Base-by-base conservation (phyloP, 2,329 filamentous ascomycete genomes). In the Rutstroemia sp. region DNA sequence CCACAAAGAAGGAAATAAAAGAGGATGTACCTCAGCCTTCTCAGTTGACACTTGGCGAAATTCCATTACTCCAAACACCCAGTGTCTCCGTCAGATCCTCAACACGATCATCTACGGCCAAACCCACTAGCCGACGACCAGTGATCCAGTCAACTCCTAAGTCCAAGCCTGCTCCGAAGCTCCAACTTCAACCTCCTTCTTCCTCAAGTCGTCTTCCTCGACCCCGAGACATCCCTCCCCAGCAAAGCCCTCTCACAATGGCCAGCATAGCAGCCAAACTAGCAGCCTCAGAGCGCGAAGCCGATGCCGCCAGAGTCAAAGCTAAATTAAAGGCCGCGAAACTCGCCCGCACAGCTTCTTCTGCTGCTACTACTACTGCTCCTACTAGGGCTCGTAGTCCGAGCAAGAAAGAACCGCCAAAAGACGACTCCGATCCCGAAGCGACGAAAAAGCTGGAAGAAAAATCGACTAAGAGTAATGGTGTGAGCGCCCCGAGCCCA, bases 211-310 rank as follows among this genome's bases (percentile, higher is more conserved):
- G 64, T 10, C 58, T 70, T 1, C 68, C 68, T 12, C 62, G 65
- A 19, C 67, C 67, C 4, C 54, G 63, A 50, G 60, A 69, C 6
- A 60, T 61, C 8, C 58, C 62, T 10, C 63, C 68, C 9, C 76
- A 78, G 49, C 80, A 83, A 60, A 81, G 77, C 27, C 81, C 81
- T 0, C 68, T 84, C 3, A 83, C 78, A 19, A 83, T 84, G 76
- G 79, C 80, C 8, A 77, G 73, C 36, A 86, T 86, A 59, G 78
- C 80, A 0, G 81, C 81, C 27, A 86, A 86, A 68, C 73, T 86
- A 0, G 83, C 81, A 0, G 82, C 83, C 2, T 81, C 82, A 0
- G 83, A 86, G 61, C 75, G 80, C 17, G 81, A 85, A 53, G 83
- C 83, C 4, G 81, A 85, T 60, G 82, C 82, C 1, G 82, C 82